A percentile compares a stretch with the other conserved stretches of the same genome.
Evolutionary conservation across 2,329 filamentous ascomycete species (phyloP).

Genomic region (Chaetomium strumarium): DNA sequence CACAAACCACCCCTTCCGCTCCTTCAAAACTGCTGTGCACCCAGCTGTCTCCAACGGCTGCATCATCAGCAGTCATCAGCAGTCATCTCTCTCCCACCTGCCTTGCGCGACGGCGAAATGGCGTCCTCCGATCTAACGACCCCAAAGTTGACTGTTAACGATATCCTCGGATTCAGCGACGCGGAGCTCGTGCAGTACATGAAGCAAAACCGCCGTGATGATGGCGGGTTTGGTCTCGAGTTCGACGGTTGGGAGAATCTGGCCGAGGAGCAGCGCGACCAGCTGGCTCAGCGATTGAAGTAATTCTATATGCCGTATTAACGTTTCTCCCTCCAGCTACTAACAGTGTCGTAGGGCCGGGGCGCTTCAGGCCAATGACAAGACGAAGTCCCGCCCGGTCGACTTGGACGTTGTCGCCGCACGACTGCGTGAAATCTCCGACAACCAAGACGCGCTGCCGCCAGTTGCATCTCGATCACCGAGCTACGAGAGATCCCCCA

Average conservation of each 20-base stretch:
- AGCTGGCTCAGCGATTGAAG: slow-evolving; percentile 3
- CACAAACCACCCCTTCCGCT: no score
- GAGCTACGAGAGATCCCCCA: slow-evolving; percentile 5
- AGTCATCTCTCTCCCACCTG: neutral
- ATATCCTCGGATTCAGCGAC: neutral
- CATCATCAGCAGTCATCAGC: no score
- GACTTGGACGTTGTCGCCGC: slow-evolving; percentile 1
- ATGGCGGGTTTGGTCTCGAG: neutral
- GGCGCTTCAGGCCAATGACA: neutral
- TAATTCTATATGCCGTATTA: neutral
- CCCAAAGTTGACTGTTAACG: neutral
- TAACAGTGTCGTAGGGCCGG: neutral
- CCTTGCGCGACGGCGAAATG: neutral
- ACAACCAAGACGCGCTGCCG: neutral
- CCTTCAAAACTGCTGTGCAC: no score
- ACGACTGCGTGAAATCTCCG: slow-evolving; percentile 1
- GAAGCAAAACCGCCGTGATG: neutral
- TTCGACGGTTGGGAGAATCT: neutral
- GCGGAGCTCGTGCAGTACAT: slow-evolving; percentile 1
- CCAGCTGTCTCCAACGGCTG: no score
- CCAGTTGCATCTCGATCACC: slow-evolving; percentile 2
- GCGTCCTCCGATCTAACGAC: no score
- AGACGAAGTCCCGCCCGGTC: neutral
- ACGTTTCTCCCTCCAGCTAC: neutral
- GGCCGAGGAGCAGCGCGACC: neutral